phyloP scores from a whole-genome alignment of 192 early-diverging fungal genomes.

The Gaertneriomyces semiglobifer region DNA sequence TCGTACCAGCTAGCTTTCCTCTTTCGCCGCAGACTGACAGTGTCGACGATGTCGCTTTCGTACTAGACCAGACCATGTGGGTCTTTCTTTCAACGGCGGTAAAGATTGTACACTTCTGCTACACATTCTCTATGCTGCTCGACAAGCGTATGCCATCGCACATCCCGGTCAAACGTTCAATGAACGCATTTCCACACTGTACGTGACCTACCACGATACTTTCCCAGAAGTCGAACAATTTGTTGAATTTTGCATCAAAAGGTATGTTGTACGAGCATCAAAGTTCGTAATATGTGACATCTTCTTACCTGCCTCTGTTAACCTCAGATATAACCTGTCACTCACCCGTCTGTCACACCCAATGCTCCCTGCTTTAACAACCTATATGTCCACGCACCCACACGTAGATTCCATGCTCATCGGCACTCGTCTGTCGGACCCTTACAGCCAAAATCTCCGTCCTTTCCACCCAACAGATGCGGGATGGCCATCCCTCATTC shows the following conservation, averaged over 20 bases:
- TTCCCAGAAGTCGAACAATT: conserved; percentile 88
- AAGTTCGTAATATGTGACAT: not conserved
- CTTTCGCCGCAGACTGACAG: not conserved
- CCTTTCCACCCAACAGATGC: conserved; percentile 64
- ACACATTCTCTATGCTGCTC: conserved; percentile 70
- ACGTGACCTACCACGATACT: conserved; percentile 70
- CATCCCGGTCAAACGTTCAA: not conserved
- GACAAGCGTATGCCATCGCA: conserved; percentile 35
- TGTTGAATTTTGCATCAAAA: conserved; percentile 62
- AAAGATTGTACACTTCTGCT: conserved; percentile 96
- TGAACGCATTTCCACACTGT: conserved; percentile 48
- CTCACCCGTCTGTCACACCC: conserved; percentile 63
- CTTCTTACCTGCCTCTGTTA: not conserved
- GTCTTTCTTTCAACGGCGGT: conserved; percentile 92
- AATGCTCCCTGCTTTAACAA: conserved; percentile 76
- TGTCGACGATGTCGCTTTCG: not conserved
- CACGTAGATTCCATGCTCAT: conserved; percentile 75
- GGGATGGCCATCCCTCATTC: conserved; percentile 89
- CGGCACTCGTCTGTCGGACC: conserved; percentile 59
- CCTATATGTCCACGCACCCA: conserved; percentile 57
- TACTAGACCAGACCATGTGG: conserved; percentile 56
- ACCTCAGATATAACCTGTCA: conserved; percentile 64
- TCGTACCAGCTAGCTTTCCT: not conserved
- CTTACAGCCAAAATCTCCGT: conserved; percentile 42
- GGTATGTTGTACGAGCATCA: conserved; percentile 20